Percentiles rank a stretch among this genome's conserved stretches.
These are phyloP conservation scores for Monosporascus sp. DNA, from an alignment of 2,329 filamentous ascomycete species.

Conservation along the genomic window DNA sequence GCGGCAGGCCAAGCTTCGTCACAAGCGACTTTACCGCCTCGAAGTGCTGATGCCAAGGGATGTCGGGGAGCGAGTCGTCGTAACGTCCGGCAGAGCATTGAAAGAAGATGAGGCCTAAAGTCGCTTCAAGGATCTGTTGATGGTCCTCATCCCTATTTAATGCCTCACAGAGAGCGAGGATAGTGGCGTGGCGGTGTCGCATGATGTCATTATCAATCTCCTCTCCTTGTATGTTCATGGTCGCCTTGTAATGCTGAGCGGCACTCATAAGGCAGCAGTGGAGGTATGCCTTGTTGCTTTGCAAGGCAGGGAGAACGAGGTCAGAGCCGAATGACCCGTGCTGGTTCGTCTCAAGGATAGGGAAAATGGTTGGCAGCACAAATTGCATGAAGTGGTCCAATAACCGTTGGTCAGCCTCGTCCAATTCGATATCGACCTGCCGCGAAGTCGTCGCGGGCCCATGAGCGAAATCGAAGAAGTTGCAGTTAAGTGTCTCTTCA, in stretches of 20 bases:
- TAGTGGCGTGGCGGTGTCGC: constrained; percentile 83
- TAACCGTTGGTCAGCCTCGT: constrained; percentile 80
- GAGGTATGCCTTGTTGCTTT: constrained; percentile 87
- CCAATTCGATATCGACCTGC: constrained; percentile 73
- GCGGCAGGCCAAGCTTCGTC: constrained; percentile 74
- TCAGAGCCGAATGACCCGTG: constrained; percentile 75
- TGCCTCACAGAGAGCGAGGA: constrained; percentile 78
- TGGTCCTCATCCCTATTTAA: constrained; percentile 77
- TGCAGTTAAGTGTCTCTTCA: constrained; percentile 63
- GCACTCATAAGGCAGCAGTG: constrained; percentile 94
- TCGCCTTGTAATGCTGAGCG: constrained; percentile 85
- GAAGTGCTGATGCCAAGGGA: constrained; percentile 96
- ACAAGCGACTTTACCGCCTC: constrained; percentile 83
- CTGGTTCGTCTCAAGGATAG: constrained; percentile 84
- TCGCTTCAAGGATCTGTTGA: constrained; percentile 83
- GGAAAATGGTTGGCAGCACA: constrained; percentile 85
- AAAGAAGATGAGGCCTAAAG: constrained; percentile 93
- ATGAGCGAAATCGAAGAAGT: constrained; percentile 79
- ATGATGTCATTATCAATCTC: constrained; percentile 87
- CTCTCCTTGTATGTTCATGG: constrained; percentile 58
- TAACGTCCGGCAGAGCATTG: constrained; percentile 85
- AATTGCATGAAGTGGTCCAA: constrained; percentile 87
- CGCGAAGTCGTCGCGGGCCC: constrained; percentile 56
- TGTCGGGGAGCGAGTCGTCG: constrained; percentile 80
- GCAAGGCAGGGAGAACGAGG: constrained; percentile 79